Base-by-base conservation (phyloP, 495 filamentous ascomycete species). In the Lophiostoma macrostomum region DNA sequence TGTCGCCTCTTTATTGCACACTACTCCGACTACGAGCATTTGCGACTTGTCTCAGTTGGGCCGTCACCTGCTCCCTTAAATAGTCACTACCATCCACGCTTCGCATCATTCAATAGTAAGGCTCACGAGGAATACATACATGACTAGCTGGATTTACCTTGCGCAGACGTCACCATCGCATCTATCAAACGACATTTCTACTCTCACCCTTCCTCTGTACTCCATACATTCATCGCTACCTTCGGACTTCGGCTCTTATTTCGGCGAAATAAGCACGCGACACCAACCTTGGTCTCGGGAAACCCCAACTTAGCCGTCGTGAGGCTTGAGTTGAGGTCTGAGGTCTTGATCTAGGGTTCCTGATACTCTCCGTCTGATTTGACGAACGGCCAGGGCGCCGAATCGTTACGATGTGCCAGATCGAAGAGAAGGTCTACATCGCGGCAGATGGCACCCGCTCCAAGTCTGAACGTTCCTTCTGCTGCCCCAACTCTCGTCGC, bases 51-150 rank as follows among this genome's bases (percentile, higher is more conserved):
- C 45, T 60, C 50, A 60, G 19, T 39, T 42, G 27, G 41, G 41
- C 50, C 45, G 57, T 60, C 57, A 60, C 50, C 57, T 60, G 50
- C 42, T 43, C 46, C 45, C 30, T 43, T 53, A 49, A 45, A 49
- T 31, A 39, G 27, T 50, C 36, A 35, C 38, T 13, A 39, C 42
- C 31, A 36, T 23, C 35, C 48, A 20, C 14, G n/a, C 23, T 1
- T 43, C 27, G 34, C 32, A 27, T 13, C 38, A 14, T 27, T 2
- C 19, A n/a, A 51, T 20, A 18, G 22, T 43, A 57, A 40, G 35
- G 39, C 12, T n/a, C 36, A 47, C 49, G 32, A 32, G 43, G 14
- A 32, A 22, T 27, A 50, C 22, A 28, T 53, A 14, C 39, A 22
- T 49, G 47, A 48, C 35, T 22, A n/a, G 10, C 8, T 28, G 22